Evolutionary conservation across 108 stramenopile species (phyloP), one percentile per base, ranked within the genome.

Genomic region (Nitzschia sp.): DNA sequence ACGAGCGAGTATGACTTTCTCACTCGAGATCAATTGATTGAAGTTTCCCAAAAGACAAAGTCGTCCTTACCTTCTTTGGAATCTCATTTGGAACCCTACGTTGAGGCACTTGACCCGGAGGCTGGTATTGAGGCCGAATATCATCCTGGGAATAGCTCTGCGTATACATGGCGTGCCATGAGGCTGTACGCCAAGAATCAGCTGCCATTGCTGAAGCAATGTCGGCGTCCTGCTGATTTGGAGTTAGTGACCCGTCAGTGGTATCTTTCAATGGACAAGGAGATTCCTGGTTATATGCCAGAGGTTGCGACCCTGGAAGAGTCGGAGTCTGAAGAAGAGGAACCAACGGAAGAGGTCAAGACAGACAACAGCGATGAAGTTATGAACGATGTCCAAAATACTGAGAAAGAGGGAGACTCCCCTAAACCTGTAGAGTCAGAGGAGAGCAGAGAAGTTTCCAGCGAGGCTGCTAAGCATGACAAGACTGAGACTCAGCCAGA

Each of bases 61-160:
- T 2, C 78, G 59, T 53, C 71, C 8, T 44, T 62, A n/a, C 76
- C 69, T 46, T 67, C 57, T 7, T 56, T 92, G 19, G 73, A 81
- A 37, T 43, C 43, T 17, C 90, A 87, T 56, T 63, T 93, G 59
- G 83, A 86, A 53, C 71, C 75, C 0, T 93, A 89, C 61, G 81
- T 86, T 3, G 92, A 91, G 14, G 92, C 92, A 15, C 71, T 86
- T 20, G 89, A 93, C 67, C 92, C 92, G 11, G 92, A 91, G 21
- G 71, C 82, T 48, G 89, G 89, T 2, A 87, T 93, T 19, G 92
- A 93, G 63, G 89, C 73, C 10, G 89, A 89, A 51, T 93, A 91
- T 64, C 87, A 90, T 60, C 92, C 92, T 10, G 80, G 77, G 37
- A 89, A 86, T 65, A 79, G 91, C 52, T 73, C 77, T n/a, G 55